Percentiles rank a stretch among this genome's conserved stretches.
Conservation (phyloP, 768 basidiomycete genomes). For the Clavulina sp. region DNA sequence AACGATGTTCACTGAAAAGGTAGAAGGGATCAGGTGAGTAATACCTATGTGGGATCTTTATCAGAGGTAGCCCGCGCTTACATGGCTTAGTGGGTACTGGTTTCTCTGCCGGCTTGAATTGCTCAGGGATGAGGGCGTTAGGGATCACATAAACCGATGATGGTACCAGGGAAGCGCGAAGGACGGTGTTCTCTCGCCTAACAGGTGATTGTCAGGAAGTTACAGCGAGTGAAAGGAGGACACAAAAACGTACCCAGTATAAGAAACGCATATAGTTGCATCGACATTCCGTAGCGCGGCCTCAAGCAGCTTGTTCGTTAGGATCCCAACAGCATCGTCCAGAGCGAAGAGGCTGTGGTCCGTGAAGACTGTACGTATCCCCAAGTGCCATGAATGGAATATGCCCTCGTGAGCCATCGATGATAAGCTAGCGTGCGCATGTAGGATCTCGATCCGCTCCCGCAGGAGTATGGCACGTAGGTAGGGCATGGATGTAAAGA, state of each 20-base stretch:
- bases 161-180: constrained; percentile 62
- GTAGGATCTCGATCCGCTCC: constrained; percentile 73
- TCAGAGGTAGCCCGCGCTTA: constrained; percentile 18
- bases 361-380: constrained; percentile 83
- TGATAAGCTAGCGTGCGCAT: constrained; percentile 83
- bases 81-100: constrained; percentile 35
- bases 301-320: constrained; percentile 89
- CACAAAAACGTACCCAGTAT: constrained; percentile 60
- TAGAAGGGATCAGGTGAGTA: background rate
- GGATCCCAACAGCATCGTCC: constrained; percentile 88
- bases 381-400: constrained; percentile 72
- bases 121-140: constrained; percentile 72
- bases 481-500: constrained; percentile 83
- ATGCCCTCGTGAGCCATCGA: constrained; percentile 86
- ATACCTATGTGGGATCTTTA: background rate
- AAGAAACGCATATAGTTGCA: constrained; percentile 87
- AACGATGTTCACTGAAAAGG: constrained; percentile 66
- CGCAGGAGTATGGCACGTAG: constrained; percentile 74
- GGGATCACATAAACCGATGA: constrained; percentile 80
- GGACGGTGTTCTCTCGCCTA: constrained; percentile 94
- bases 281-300: constrained; percentile 81
- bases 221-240: background rate
- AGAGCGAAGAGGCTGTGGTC: constrained; percentile 96
- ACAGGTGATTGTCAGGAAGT: background rate
- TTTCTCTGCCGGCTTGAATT: constrained; percentile 50